Evolutionary conservation across 768 basidiomycete species (phyloP).

Genomic region (Tricholoma furcatifolium): DNA sequence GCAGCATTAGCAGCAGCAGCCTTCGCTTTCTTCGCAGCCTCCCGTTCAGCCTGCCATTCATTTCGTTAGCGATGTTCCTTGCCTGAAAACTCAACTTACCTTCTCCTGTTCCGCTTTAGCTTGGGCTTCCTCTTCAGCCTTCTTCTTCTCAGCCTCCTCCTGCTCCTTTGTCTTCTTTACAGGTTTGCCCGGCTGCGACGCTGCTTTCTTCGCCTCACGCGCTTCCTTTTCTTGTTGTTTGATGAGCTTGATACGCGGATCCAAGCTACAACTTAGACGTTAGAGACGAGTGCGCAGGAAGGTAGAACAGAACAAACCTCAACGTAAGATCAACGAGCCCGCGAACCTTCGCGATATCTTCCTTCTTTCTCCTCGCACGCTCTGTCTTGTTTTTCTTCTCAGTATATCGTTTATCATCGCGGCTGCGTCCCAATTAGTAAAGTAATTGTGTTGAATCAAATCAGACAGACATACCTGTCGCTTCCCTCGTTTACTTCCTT

Average conservation of each 20-base stretch:
- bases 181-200: slow-evolving; percentile 41
- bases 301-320: slow-evolving; percentile 27
- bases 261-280: slow-evolving; percentile 39
- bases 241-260: slow-evolving; percentile 96
- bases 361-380: slow-evolving; percentile 94
- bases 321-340: slow-evolving; percentile 85
- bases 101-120: slow-evolving; percentile 85
- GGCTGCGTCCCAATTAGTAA: slow-evolving; percentile 43
- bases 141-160: slow-evolving; percentile 74
- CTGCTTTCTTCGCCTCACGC: slow-evolving; percentile 83
- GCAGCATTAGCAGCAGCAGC: slow-evolving; percentile 86
- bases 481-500: slow-evolving; percentile 99
- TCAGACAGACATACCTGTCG: slow-evolving; percentile 58
- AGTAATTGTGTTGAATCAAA: no score
- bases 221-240: slow-evolving; percentile 96
- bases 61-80: background rate
- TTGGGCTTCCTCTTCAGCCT: slow-evolving; percentile 66
- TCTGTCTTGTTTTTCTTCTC: slow-evolving; percentile 99
- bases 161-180: slow-evolving; percentile 72
- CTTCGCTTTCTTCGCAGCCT: slow-evolving; percentile 82
- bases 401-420: slow-evolving; percentile 97
- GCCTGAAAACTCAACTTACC: slow-evolving; percentile 35
- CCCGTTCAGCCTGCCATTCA: slow-evolving; percentile 46
- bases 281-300: background rate
- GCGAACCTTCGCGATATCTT: slow-evolving; percentile 89